A percentile compares a stretch with the other conserved stretches of the same genome.
phyloP scores from a whole-genome alignment of 306 rosid genomes.

The Vachellia collinsii region DNA sequence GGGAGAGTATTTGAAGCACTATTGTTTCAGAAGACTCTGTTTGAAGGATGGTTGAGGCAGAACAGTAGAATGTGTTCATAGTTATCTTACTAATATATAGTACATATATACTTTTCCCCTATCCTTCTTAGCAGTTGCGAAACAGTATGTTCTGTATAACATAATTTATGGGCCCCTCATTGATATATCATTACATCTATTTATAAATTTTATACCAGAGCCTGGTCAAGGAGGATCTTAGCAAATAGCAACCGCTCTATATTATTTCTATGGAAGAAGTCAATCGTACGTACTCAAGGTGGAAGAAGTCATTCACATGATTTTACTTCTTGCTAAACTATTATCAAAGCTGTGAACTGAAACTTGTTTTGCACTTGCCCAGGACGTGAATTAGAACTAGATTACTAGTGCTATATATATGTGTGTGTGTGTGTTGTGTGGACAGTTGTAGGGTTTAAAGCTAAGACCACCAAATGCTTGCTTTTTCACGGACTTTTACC shows the following conservation, averaged over 20 bases:
- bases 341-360: background rate
- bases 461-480: background rate
- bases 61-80: conserved; percentile 47
- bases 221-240: no score
- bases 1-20: conserved; percentile 9
- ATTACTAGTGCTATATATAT: conserved; percentile 17
- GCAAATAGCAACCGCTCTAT: no score
- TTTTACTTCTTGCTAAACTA: background rate
- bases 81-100: conserved; percentile 9
- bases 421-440: no score
- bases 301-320: background rate
- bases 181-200: no score
- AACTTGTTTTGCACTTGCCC: background rate
- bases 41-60: conserved; percentile 32
- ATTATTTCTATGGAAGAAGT: no score
- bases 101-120: conserved; percentile 22
- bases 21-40: conserved; percentile 26
- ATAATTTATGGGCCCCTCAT: conserved; percentile 22
- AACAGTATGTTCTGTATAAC: conserved; percentile 32
- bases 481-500: conserved; percentile 50
- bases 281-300: background rate
- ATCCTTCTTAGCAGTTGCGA: conserved; percentile 34
- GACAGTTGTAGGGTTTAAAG: background rate
- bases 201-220: background rate
- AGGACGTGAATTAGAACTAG: background rate